These are phyloP conservation scores for Glaciozyma antarctica DNA, from an alignment of 768 basidiomycete genomes.

Conservation along the genomic window DNA sequence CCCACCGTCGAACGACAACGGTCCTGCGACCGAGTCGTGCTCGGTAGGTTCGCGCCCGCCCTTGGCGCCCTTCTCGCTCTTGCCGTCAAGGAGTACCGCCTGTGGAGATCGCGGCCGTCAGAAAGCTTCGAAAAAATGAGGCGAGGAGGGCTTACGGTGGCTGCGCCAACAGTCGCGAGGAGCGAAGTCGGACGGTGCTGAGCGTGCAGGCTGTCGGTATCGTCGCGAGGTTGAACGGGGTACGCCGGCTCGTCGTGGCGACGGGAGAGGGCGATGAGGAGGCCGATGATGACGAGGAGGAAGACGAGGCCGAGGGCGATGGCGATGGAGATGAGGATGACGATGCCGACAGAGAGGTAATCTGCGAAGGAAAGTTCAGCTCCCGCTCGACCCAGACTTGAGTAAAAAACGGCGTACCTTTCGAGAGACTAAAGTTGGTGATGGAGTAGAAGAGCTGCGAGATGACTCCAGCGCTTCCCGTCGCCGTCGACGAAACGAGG, in stretches of 20 bases:
- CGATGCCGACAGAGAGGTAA: slow-evolving; percentile 81
- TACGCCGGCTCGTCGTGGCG: slow-evolving; percentile 55
- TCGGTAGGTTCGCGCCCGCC: background rate
- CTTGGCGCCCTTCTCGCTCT: slow-evolving; percentile 22
- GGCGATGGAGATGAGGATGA: slow-evolving; percentile 94
- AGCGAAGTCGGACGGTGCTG: slow-evolving; percentile 72
- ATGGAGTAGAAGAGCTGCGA: slow-evolving; percentile 76
- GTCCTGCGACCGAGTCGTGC: slow-evolving; percentile 16
- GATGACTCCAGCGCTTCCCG: slow-evolving; percentile 61
- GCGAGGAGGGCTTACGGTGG: slow-evolving; percentile 21
- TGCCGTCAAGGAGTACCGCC: slow-evolving; percentile 26
- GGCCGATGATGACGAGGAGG: slow-evolving; percentile 70
- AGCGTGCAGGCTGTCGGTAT: slow-evolving; percentile 5
- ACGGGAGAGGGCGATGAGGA: slow-evolving; percentile 80
- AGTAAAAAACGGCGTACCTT: slow-evolving; percentile 31
- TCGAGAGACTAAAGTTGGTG: slow-evolving; percentile 62
- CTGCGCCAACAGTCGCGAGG: slow-evolving; percentile 61
- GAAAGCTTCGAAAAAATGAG: background rate
- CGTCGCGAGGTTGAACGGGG: slow-evolving; percentile 10
- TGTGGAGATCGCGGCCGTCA: background rate
- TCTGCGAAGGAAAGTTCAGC: slow-evolving; percentile 44
- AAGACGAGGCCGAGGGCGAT: slow-evolving; percentile 91
- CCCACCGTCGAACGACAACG: slow-evolving; percentile 12
- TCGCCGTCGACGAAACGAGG: slow-evolving; percentile 55
- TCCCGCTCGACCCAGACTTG: slow-evolving; percentile 23